phyloP scores from a whole-genome alignment of 345 rosid species.

The Passiflora organensis region DNA sequence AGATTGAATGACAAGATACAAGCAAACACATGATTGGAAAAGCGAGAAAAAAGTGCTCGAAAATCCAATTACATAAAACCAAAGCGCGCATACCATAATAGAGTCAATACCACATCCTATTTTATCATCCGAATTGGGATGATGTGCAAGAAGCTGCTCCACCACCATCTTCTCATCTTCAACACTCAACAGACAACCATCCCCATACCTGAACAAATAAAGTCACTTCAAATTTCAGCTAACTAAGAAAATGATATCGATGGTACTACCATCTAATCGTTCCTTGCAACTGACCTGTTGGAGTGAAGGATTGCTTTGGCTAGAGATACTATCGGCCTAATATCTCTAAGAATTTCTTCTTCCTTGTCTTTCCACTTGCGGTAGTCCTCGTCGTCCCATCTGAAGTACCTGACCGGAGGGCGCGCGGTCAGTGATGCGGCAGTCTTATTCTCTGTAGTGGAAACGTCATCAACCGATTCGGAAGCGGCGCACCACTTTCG shows the following conservation, averaged over 20 bases:
- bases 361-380: constrained; percentile 75
- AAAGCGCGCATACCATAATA: constrained; percentile 46
- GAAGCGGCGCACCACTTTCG: constrained; percentile 25
- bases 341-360: constrained; percentile 60
- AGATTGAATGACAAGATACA: too few species aligned
- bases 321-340: constrained; percentile 45
- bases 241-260: not conserved
- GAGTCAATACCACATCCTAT: constrained; percentile 74
- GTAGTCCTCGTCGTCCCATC: constrained; percentile 62
- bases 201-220: constrained; percentile 49
- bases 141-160: constrained; percentile 67
- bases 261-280: too few species aligned
- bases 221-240: not conserved
- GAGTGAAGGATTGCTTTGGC: constrained; percentile 82
- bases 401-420: constrained; percentile 26
- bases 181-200: constrained; percentile 56
- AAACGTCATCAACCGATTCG: constrained; percentile 41
- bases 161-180: constrained; percentile 58
- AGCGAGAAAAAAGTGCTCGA: not conserved
- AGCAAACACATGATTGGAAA: not conserved
- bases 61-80: too few species aligned
- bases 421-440: constrained; percentile 20
- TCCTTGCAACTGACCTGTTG: constrained; percentile 33
- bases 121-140: constrained; percentile 75
- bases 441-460: constrained; percentile 24